Evolutionary conservation across 1,284 basidiomycete genomes (phyloP).

Genomic region (Wolfiporia cocos): DNA sequence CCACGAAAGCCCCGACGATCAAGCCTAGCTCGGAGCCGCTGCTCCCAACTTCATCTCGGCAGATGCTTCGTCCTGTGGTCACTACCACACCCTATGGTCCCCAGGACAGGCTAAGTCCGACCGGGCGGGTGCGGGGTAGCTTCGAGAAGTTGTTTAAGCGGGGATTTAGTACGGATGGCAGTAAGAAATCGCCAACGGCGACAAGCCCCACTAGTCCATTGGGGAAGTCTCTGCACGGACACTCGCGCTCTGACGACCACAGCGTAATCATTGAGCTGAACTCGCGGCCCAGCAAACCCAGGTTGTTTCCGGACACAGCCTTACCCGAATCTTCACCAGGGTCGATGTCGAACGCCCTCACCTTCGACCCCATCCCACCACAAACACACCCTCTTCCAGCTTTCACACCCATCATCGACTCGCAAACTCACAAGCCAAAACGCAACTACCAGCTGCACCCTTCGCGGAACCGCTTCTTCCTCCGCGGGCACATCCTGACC

Average conservation of each 20-base stretch:
- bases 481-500: conserved; percentile 64
- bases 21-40: conserved; percentile 67
- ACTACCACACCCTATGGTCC: conserved; percentile 22
- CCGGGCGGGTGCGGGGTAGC: conserved; percentile 42
- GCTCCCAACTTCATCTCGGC: conserved; percentile 39
- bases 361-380: conserved; percentile 32
- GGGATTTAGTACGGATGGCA: conserved; percentile 53
- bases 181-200: conserved; percentile 18
- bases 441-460: conserved; percentile 59
- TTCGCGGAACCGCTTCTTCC: conserved; percentile 72
- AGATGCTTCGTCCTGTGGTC: conserved; percentile 22
- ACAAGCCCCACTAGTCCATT: conserved; percentile 14
- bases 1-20: conserved; percentile 28
- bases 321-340: conserved; percentile 17
- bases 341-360: conserved; percentile 27
- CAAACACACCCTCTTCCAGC: conserved; percentile 28
- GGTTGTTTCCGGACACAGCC: no score
- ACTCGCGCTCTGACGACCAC: conserved; percentile 19
- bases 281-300: conserved; percentile 2
- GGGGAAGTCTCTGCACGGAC: conserved; percentile 11
- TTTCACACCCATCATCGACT: conserved; percentile 39
- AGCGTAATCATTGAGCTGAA: conserved; percentile 18
- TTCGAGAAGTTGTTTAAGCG: conserved; percentile 49
- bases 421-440: conserved; percentile 34
- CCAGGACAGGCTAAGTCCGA: conserved; percentile 27